A percentile compares a stretch with the other conserved stretches of the same genome.
Conservation (phyloP, 768 basidiomycete species). For the Exidia glandulosa region DNA sequence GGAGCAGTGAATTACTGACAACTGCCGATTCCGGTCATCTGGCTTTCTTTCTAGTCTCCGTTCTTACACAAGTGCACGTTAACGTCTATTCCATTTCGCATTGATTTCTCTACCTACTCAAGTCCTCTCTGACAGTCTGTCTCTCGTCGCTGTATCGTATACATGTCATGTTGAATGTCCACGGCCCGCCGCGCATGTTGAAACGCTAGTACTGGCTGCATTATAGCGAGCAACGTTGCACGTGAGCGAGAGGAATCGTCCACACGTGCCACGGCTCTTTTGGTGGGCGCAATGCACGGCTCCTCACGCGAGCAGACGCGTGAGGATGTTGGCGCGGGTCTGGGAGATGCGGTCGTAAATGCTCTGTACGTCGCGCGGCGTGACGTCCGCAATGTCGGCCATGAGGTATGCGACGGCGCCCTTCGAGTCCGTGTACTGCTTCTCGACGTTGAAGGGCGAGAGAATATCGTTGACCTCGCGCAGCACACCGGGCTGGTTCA, state of each 20-base stretch:
- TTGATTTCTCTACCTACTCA: background rate
- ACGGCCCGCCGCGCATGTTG: background rate
- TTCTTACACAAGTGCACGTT: too few species aligned
- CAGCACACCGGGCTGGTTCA: conserved; percentile 91
- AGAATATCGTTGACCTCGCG: conserved; percentile 89
- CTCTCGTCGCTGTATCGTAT: background rate
- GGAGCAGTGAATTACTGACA: conserved; percentile 27
- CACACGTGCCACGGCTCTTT: background rate
- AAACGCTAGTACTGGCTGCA: background rate
- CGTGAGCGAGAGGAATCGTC: too few species aligned
- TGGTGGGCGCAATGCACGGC: background rate
- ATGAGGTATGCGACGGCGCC: conserved; percentile 89
- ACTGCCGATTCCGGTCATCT: background rate
- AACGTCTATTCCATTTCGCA: too few species aligned
- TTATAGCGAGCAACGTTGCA: too few species aligned
- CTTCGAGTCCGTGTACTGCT: conserved; percentile 98
- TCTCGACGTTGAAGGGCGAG: conserved; percentile 94
- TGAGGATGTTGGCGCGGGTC: conserved; percentile 81
- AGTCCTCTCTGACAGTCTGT: background rate
- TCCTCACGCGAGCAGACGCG: conserved; percentile 58
- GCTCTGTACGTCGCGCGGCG: conserved; percentile 62
- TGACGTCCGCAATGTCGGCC: conserved; percentile 92
- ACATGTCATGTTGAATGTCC: background rate
- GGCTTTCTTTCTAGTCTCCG: too few species aligned
- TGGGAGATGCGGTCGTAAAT: conserved; percentile 68